Conservation (phyloP, 2,329 filamentous ascomycete species). For the Fusarium palustre region DNA sequence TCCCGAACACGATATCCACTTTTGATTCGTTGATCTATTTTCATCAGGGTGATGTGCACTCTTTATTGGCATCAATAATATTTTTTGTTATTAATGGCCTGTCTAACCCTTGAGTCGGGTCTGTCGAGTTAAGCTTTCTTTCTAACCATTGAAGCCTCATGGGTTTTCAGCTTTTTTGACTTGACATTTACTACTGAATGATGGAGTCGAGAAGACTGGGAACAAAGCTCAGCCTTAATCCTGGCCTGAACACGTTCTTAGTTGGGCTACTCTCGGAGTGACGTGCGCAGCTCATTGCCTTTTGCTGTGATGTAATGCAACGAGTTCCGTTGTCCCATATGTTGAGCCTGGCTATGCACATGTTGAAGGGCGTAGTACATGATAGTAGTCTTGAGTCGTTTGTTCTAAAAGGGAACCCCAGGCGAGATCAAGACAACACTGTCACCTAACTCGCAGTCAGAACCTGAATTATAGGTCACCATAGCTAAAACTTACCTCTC, state of each 20-base stretch:
- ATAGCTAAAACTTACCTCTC: constrained; percentile 73
- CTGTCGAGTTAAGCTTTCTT: constrained; percentile 7
- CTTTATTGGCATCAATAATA: constrained; percentile 5
- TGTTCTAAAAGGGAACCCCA: constrained; percentile 55
- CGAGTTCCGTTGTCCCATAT: constrained; percentile 1
- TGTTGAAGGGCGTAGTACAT: constrained; percentile 7
- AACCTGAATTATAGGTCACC: not conserved
- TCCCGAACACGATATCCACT: not conserved
- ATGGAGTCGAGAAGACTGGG: not conserved
- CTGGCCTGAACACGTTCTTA: not conserved
- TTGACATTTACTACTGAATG: not conserved
- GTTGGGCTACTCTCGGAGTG: not conserved
- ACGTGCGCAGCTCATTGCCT: constrained; percentile 9
- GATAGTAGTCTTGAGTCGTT: not conserved
- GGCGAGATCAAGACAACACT: constrained; percentile 80
- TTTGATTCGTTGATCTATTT: not conserved
- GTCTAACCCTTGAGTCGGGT: constrained; percentile 7
- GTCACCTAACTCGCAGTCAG: constrained; percentile 65
- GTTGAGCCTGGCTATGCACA: not conserved
- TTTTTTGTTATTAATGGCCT: constrained; percentile 21
- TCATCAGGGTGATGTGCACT: not conserved
- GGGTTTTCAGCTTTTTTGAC: constrained; percentile 2
- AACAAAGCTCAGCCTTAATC: not conserved
- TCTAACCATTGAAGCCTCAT: constrained; percentile 7
- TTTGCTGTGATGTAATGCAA: constrained; percentile 5